Conservation (phyloP, 2,329 filamentous ascomycete species). For the Exophiala viscosa region DNA sequence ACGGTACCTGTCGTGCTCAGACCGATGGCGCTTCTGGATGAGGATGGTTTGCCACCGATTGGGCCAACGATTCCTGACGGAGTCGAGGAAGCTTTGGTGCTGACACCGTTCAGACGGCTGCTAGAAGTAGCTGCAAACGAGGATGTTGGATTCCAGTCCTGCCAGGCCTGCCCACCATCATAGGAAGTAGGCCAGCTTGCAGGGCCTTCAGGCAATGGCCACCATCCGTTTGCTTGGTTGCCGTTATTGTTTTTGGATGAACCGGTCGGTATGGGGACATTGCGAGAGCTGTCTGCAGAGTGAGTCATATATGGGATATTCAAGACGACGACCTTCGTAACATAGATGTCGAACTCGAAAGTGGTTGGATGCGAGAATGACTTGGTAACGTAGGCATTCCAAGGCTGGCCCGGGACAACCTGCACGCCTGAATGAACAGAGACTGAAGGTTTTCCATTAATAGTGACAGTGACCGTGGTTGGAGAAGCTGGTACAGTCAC, state of each 20-base stretch:
- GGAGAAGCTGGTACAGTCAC: background rate
- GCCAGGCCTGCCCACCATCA: background rate
- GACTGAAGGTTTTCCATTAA: background rate
- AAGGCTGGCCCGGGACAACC: background rate
- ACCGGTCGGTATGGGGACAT: slow-evolving; percentile 4
- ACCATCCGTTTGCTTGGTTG: background rate
- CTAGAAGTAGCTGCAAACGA: background rate
- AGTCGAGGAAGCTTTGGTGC: background rate
- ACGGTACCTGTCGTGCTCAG: background rate
- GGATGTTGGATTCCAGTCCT: slow-evolving; percentile 2
- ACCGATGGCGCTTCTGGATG: background rate
- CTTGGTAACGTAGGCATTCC: slow-evolving; percentile 10
- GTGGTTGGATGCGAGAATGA: slow-evolving; percentile 7
- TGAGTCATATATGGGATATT: background rate
- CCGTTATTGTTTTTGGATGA: background rate
- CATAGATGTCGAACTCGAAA: slow-evolving; percentile 11
- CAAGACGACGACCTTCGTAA: slow-evolving; percentile 8
- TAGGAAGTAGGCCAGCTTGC: background rate
- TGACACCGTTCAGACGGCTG: background rate
- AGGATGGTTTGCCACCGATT: background rate
- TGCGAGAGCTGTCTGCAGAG: background rate
- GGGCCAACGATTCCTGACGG: background rate
- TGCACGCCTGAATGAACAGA: background rate
- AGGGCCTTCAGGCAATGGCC: slow-evolving; percentile 1
- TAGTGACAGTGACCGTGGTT: slow-evolving; percentile 6